Conservation (phyloP, 148 eudicot species). For the Rhododendron vialii region DNA sequence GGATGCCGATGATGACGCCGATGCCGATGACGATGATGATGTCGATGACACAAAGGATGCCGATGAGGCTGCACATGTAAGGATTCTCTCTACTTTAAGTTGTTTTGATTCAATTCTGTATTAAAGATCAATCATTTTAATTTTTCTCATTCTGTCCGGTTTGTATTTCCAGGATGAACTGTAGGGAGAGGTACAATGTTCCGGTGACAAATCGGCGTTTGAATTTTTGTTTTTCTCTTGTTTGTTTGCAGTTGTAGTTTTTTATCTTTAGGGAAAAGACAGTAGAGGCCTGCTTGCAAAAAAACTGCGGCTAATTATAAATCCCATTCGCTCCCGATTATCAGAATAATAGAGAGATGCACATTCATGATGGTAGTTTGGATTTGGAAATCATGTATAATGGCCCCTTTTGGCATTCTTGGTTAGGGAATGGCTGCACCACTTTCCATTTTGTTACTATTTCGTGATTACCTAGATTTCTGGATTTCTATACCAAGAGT, state of each 20-base stretch:
- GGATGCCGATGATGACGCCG: conserved; percentile 48
- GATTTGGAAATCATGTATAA: background rate
- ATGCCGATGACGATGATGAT: conserved; percentile 23
- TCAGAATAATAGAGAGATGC: background rate
- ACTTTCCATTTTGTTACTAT: background rate
- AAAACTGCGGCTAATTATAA: background rate
- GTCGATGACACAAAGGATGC: conserved; percentile 19
- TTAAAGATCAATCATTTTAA: background rate
- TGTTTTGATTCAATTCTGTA: background rate
- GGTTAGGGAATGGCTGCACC: background rate
- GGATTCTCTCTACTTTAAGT: background rate
- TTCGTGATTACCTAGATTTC: background rate
- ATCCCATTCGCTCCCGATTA: background rate
- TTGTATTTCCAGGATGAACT: conserved; percentile 75
- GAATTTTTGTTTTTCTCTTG: background rate
- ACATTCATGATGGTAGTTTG: background rate
- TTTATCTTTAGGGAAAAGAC: background rate
- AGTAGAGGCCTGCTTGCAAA: background rate
- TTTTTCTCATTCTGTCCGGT: background rate
- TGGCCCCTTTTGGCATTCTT: background rate
- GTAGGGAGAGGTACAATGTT: conserved; percentile 20
- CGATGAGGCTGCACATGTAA: conserved; percentile 45
- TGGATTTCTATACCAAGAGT: background rate
- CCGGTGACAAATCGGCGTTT: background rate
- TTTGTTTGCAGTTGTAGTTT: background rate